phyloP scores from a whole-genome alignment of 192 early-diverging fungal genomes.

The Coemansia nantahalensis region DNA sequence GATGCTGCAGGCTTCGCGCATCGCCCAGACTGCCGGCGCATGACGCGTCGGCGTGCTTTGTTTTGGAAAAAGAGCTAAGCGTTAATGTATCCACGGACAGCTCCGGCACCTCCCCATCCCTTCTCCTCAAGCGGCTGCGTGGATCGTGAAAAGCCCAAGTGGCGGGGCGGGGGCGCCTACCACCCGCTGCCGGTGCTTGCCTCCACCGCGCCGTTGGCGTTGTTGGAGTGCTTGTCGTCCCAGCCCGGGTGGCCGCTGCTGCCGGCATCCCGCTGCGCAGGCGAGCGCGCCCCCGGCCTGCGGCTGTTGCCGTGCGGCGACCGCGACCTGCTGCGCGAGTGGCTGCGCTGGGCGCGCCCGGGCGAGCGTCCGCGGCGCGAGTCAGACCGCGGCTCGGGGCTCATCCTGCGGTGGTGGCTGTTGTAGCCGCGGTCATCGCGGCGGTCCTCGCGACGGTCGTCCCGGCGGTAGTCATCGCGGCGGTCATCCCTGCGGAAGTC shows the following conservation, averaged over 20 bases:
- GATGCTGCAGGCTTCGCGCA: conserved; percentile 55
- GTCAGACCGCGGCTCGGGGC: background rate
- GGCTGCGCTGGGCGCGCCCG: conserved; percentile 10
- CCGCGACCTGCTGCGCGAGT: conserved; percentile 21
- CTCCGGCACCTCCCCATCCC: no score
- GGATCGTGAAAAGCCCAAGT: no score
- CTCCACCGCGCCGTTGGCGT: conserved; percentile 17
- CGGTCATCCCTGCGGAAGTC: no score
- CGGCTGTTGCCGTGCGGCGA: conserved; percentile 5
- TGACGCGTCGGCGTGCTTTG: no score
- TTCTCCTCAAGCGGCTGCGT: no score
- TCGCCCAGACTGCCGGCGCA: conserved; percentile 14
- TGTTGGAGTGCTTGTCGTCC: conserved; percentile 7
- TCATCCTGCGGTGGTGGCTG: conserved; percentile 3
- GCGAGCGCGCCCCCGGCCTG: conserved; percentile 13
- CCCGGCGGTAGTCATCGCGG: conserved; percentile 1
- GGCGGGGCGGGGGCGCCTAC: no score
- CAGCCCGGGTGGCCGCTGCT: background rate
- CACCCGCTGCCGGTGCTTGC: no score
- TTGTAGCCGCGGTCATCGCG: conserved; percentile 12
- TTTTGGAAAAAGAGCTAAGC: no score
- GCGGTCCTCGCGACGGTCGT: no score
- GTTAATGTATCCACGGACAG: no score
- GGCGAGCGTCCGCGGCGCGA: conserved; percentile 6
- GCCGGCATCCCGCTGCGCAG: conserved; percentile 1